A percentile compares a stretch with the other conserved stretches of the same genome.
Evolutionary conservation across 495 filamentous ascomycete genomes (phyloP).

Genomic region (Penicillium nucicola): DNA sequence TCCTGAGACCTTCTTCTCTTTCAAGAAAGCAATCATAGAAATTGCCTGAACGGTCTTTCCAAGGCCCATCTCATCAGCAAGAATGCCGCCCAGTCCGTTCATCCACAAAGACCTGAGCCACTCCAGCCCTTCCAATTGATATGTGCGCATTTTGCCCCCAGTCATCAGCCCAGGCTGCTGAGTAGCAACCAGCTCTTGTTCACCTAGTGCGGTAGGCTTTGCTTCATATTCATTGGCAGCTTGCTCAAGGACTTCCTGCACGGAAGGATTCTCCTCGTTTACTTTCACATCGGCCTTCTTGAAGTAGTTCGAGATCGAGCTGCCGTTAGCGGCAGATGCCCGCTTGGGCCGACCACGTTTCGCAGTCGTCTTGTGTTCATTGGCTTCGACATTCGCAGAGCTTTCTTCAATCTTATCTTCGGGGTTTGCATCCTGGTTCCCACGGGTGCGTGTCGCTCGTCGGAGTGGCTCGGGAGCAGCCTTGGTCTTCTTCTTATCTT

Average conservation of each 20-base stretch:
- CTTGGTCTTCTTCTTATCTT: constrained; percentile 15
- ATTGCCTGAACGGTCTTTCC: constrained; percentile 97
- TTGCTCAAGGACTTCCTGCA: constrained; percentile 53
- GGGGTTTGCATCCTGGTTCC: constrained; percentile 31
- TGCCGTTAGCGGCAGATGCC: constrained; percentile 23
- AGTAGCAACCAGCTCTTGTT: constrained; percentile 74
- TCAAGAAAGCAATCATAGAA: constrained; percentile 80
- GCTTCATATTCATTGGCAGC: constrained; percentile 53
- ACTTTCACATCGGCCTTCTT: constrained; percentile 55
- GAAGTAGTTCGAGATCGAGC: constrained; percentile 54
- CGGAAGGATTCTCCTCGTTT: constrained; percentile 46
- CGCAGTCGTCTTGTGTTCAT: constrained; percentile 10
- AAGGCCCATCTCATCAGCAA: constrained; percentile 97
- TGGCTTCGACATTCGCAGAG: constrained; percentile 14
- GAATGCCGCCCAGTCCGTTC: constrained; percentile 91
- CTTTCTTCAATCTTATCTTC: constrained; percentile 6
- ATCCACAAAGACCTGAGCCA: constrained; percentile 87
- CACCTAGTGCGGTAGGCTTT: constrained; percentile 63
- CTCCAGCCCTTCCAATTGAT: constrained; percentile 90
- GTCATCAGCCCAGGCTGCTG: constrained; percentile 80
- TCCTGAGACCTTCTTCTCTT: constrained; percentile 81
- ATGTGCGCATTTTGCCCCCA: constrained; percentile 87
- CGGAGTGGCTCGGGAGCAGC: constrained; percentile 10
- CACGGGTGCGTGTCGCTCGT: constrained; percentile 30
- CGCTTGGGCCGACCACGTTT: constrained; percentile 32